phyloP scores from a whole-genome alignment of 345 rosid genomes.

The Psidium guajava region DNA sequence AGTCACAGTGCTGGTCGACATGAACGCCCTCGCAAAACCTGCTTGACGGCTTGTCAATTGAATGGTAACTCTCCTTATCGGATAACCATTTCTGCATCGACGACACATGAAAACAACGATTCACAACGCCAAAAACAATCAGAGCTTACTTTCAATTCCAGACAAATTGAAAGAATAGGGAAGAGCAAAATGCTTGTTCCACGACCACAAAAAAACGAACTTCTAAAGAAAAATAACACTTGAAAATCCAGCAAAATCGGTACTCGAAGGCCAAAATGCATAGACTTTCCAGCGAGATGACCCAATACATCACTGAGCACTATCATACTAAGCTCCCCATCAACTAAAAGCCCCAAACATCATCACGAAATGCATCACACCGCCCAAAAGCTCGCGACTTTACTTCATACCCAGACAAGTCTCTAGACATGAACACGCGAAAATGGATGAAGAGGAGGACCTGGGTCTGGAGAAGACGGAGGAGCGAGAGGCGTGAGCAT shows the following conservation, averaged over 20 bases:
- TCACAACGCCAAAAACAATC: background rate
- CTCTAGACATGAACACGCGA: background rate
- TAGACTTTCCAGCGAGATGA: background rate
- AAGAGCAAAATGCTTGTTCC: background rate
- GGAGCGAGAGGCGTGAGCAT: constrained; percentile 11
- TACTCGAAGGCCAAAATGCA: background rate
- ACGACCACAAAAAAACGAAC: background rate
- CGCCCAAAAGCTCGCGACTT: background rate
- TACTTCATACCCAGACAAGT: background rate
- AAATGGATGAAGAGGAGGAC: constrained; percentile 12
- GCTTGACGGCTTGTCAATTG: constrained; percentile 23
- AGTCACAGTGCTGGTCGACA: constrained; percentile 47
- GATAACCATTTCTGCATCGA: constrained; percentile 35
- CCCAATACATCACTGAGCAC: background rate
- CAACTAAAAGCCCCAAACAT: background rate
- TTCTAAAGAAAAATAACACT: background rate
- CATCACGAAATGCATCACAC: background rate
- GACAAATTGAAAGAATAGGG: background rate
- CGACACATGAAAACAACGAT: background rate
- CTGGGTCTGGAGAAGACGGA: constrained; percentile 31
- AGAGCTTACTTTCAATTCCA: background rate
- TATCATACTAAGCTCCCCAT: background rate
- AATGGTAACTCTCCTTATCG: constrained; percentile 14
- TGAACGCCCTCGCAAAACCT: constrained; percentile 38
- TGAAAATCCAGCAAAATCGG: background rate